Conservation (phyloP, 495 filamentous ascomycete genomes). For the Monascus purpureus region DNA sequence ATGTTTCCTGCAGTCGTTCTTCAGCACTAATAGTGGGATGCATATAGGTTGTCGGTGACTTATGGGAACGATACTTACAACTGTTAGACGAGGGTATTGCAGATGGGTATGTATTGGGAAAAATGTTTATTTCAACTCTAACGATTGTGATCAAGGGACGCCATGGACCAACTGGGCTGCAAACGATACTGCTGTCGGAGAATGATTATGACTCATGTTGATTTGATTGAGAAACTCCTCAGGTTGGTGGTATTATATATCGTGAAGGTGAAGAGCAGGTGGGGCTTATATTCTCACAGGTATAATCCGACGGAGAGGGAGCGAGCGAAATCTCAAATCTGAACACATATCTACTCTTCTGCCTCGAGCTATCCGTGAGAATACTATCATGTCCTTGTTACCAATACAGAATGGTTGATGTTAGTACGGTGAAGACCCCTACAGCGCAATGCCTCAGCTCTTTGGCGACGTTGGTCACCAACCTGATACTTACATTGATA, state of each 20-base stretch:
- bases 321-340: slow-evolving; percentile 9
- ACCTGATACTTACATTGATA: too few species aligned
- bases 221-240: slow-evolving; percentile 94
- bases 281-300: slow-evolving; percentile 6
- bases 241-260: slow-evolving; percentile 47
- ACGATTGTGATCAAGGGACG: slow-evolving; percentile 46
- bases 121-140: slow-evolving; percentile 1
- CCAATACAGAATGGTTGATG: too few species aligned
- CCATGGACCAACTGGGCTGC: slow-evolving; percentile 85
- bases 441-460: too few species aligned
- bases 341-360: too few species aligned
- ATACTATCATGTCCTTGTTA: too few species aligned
- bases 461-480: too few species aligned
- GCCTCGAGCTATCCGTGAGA: too few species aligned
- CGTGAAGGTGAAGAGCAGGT: neutral
- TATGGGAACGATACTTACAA: slow-evolving; percentile 86
- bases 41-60: slow-evolving; percentile 76
- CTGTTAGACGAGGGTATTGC: slow-evolving; percentile 62
- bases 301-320: slow-evolving; percentile 11
- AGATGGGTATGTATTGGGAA: slow-evolving; percentile 51
- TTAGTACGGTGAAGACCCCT: too few species aligned
- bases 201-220: slow-evolving; percentile 99
- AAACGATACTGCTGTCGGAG: slow-evolving; percentile 94
- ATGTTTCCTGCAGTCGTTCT: neutral
- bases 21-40: neutral